Percentiles rank a stretch among this genome's conserved stretches.
Conservation (phyloP, 352 stramenopile genomes). For the Phytopythium helicoides region DNA sequence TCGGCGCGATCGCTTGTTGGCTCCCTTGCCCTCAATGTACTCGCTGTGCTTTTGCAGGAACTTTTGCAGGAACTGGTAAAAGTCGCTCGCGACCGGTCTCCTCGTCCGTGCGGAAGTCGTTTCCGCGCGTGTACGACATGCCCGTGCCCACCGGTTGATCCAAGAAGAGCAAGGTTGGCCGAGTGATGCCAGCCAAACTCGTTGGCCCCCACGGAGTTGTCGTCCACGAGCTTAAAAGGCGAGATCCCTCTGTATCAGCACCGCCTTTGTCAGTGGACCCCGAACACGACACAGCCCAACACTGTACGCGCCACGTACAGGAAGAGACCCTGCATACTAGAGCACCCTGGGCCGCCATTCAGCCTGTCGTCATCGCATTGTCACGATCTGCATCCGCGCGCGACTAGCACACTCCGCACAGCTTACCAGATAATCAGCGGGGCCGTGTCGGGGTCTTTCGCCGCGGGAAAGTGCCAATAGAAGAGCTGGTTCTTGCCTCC, state of each 20-base stretch:
- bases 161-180: conserved; percentile 82
- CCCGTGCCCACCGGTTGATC: conserved; percentile 81
- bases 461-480: conserved; percentile 78
- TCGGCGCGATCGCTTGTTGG: conserved; percentile 48
- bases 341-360: conserved; percentile 80
- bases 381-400: background rate
- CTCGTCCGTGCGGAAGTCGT: conserved; percentile 53
- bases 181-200: conserved; percentile 70
- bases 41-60: conserved; percentile 89
- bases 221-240: conserved; percentile 59
- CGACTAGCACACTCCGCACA: background rate
- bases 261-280: background rate
- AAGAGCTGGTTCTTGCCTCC: conserved; percentile 61
- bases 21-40: conserved; percentile 47
- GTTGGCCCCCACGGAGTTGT: conserved; percentile 56
- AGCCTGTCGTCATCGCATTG: conserved; percentile 28
- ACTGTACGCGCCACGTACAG: conserved; percentile 32
- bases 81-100: conserved; percentile 65
- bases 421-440: conserved; percentile 78
- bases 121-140: conserved; percentile 64
- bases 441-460: conserved; percentile 36
- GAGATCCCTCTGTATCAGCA: conserved; percentile 43
- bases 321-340: conserved; percentile 79
- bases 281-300: background rate
- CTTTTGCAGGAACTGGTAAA: conserved; percentile 92